Percentiles rank a stretch among this genome's conserved stretches.
Conservation (phyloP, 2,329 filamentous ascomycete genomes). For the Rhynchosporium secalis region DNA sequence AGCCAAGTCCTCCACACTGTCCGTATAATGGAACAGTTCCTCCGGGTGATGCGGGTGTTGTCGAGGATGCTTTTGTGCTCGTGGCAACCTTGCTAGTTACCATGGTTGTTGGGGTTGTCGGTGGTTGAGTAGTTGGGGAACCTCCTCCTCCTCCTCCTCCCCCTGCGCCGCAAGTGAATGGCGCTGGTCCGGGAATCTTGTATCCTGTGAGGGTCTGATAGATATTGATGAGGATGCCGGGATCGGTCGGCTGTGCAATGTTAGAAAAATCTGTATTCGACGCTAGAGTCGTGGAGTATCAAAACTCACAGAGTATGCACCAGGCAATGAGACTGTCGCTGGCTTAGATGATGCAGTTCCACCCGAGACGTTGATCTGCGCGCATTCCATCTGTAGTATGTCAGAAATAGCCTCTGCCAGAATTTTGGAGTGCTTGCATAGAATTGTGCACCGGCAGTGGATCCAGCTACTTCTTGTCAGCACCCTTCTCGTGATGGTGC, state of each 20-base stretch:
- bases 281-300: not conserved
- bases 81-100: conserved; percentile 13
- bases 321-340: conserved; percentile 32
- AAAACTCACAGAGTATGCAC: conserved; percentile 41
- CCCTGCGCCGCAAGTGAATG: conserved; percentile 31
- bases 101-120: conserved; percentile 2
- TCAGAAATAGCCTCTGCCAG: not conserved
- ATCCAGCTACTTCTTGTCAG: conserved; percentile 38
- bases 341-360: conserved; percentile 35
- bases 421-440: conserved; percentile 40
- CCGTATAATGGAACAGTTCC: not conserved
- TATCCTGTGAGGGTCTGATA: conserved; percentile 42
- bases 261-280: not conserved
- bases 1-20: not conserved
- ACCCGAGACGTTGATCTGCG: conserved; percentile 48
- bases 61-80: not conserved
- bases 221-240: conserved; percentile 51
- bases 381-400: conserved; percentile 48
- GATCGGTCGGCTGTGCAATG: conserved; percentile 43
- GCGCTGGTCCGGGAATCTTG: conserved; percentile 44
- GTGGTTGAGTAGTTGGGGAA: conserved; percentile 2
- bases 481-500: not conserved
- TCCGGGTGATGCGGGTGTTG: not conserved
- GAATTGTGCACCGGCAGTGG: conserved; percentile 47
- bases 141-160: not conserved